These are phyloP conservation scores for Diplodia intermedia DNA, from an alignment of 2,329 filamentous ascomycete species.

Conservation along the genomic window DNA sequence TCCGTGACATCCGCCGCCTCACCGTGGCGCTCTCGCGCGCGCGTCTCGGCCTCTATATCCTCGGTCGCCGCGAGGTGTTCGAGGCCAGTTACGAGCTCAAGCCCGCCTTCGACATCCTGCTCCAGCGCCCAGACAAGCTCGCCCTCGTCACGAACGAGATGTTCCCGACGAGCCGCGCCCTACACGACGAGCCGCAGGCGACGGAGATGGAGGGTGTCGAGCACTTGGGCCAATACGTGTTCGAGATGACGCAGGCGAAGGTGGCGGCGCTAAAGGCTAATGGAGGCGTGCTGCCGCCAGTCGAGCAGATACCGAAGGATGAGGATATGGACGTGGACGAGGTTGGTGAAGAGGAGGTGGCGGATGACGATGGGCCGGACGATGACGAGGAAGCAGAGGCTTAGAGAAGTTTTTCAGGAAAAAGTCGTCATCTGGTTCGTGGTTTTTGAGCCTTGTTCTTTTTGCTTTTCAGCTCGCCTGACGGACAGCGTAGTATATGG, in stretches of 20 bases:
- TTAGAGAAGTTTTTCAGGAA: background rate
- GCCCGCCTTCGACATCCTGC: constrained; percentile 80
- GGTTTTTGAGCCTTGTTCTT: background rate
- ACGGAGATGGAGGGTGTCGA: constrained; percentile 88
- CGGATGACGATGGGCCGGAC: constrained; percentile 55
- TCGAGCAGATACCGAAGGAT: constrained; percentile 44
- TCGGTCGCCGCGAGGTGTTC: constrained; percentile 87
- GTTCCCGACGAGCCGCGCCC: constrained; percentile 70
- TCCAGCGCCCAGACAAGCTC: constrained; percentile 81
- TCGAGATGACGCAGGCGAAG: constrained; percentile 87
- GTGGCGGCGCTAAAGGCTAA: constrained; percentile 62
- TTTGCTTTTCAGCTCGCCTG: background rate
- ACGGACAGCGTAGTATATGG: background rate
- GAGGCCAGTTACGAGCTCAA: constrained; percentile 87
- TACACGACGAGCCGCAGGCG: constrained; percentile 60
- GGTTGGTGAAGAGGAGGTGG: constrained; percentile 43
- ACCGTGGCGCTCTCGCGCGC: constrained; percentile 95
- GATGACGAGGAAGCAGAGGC: constrained; percentile 49
- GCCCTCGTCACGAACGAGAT: constrained; percentile 84
- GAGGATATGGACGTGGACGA: constrained; percentile 45
- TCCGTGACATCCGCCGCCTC: constrained; percentile 89
- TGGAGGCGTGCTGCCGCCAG: constrained; percentile 41
- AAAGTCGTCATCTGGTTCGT: background rate
- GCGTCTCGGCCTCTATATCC: constrained; percentile 86
- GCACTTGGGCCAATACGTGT: constrained; percentile 95